A percentile compares a stretch with the other conserved stretches of the same genome.
Evolutionary conservation across 2,329 filamentous ascomycete genomes (phyloP).

Genomic region (Drechslerella coelobrocha): DNA sequence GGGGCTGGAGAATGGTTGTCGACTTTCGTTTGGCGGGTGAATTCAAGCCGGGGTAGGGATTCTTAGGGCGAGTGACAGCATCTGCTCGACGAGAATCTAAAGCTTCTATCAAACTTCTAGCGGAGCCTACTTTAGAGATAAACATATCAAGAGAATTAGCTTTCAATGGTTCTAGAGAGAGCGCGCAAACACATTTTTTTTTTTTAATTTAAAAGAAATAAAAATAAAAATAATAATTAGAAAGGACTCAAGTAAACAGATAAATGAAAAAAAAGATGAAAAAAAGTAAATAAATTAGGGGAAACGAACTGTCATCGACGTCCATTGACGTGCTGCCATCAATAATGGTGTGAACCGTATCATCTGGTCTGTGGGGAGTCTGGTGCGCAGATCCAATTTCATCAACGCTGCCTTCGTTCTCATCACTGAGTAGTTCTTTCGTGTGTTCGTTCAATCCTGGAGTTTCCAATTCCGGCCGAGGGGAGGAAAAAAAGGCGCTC

Average conservation of each 20-base stretch:
- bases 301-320: conserved; percentile 66
- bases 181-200: too few relatives aligned
- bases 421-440: conserved; percentile 4
- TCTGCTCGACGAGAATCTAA: conserved; percentile 13
- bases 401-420: conserved; percentile 9
- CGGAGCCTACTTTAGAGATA: conserved; percentile 21
- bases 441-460: conserved; percentile 34
- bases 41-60: conserved; percentile 6
- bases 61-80: not conserved
- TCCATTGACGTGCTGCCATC: conserved; percentile 62
- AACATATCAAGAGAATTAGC: too few relatives aligned
- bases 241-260: too few relatives aligned
- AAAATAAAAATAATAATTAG: not conserved
- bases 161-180: too few relatives aligned
- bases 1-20: conserved; percentile 7
- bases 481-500: conserved; percentile 82
- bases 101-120: conserved; percentile 17
- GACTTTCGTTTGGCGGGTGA: conserved; percentile 35
- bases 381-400: conserved; percentile 27
- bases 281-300: conserved; percentile 4
- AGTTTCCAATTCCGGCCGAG: conserved; percentile 64
- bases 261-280: conserved; percentile 8
- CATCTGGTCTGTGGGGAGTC: conserved; percentile 43
- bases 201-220: too few relatives aligned
- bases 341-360: not conserved